Evolutionary conservation across 2,329 filamentous ascomycete genomes (phyloP).

Genomic region (Fusarium tanahbumbuense): DNA sequence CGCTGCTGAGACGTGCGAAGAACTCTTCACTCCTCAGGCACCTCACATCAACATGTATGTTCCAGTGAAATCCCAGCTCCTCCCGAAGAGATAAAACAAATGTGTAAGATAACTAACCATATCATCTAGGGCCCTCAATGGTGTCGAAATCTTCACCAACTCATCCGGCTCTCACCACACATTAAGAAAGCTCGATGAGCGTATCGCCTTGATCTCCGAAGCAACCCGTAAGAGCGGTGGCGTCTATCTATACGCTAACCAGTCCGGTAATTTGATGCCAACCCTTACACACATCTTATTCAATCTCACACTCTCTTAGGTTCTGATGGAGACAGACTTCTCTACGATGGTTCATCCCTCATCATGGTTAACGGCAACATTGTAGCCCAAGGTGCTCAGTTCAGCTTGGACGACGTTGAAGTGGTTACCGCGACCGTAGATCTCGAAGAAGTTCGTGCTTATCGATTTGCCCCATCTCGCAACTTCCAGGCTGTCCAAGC

Average conservation of each 20-base stretch:
- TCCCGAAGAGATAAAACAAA: too few relatives aligned
- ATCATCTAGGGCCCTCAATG: conserved; percentile 55
- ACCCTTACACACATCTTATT: fast-evolving
- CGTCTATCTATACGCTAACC: conserved; percentile 62
- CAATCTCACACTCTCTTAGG: conserved; percentile 7
- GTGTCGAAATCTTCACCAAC: conserved; percentile 79
- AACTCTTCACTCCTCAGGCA: conserved; percentile 43
- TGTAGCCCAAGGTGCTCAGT: conserved; percentile 72
- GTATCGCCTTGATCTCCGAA: conserved; percentile 73
- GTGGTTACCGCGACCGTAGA: conserved; percentile 74
- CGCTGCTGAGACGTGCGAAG: conserved; percentile 56
- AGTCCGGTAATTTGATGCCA: conserved; percentile 33
- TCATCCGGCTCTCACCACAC: conserved; percentile 58
- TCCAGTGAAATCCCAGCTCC: too few relatives aligned
- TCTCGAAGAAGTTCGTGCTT: conserved; percentile 76
- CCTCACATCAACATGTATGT: conserved; percentile 35
- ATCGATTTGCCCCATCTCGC: conserved; percentile 65
- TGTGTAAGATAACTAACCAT: background rate
- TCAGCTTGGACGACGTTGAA: conserved; percentile 69
- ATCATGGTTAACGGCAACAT: conserved; percentile 72
- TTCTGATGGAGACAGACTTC: conserved; percentile 71
- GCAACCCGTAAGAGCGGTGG: conserved; percentile 72
- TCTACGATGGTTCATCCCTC: conserved; percentile 65
- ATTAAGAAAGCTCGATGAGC: conserved; percentile 72
- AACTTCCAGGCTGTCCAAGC: conserved; percentile 65